Evolutionary conservation across 495 filamentous ascomycete species (phyloP).

Genomic region (Rhypophila decipiens): DNA sequence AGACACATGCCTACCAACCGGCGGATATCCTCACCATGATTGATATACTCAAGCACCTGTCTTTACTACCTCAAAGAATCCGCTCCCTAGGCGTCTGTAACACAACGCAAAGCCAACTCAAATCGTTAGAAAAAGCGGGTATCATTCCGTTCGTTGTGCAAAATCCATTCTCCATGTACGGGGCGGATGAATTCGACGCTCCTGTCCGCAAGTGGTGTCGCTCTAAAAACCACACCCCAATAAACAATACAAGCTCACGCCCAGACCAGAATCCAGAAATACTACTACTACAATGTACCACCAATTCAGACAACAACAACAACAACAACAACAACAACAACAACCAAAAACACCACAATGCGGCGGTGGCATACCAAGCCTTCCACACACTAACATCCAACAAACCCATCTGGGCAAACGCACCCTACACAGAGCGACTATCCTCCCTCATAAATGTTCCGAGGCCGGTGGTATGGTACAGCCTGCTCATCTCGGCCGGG

Average conservation of each 20-base stretch:
- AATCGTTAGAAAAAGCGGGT: too few species aligned
- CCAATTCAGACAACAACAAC: not conserved
- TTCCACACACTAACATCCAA: not conserved
- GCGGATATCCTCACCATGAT: conserved; percentile 61
- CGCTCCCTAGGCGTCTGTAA: conserved; percentile 71
- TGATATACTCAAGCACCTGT: conserved; percentile 56
- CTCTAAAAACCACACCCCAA: not conserved
- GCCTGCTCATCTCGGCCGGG: not conserved
- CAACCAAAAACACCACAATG: too few species aligned
- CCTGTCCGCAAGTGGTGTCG: not conserved
- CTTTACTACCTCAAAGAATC: conserved; percentile 53
- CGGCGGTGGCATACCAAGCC: not conserved
- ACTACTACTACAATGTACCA: not conserved
- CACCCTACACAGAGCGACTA: not conserved
- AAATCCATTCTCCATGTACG: too few species aligned
- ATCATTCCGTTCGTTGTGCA: too few species aligned
- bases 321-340: too few species aligned
- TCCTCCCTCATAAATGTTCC: not conserved
- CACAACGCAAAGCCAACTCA: too few species aligned
- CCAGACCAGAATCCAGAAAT: not conserved
- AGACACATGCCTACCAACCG: conserved; percentile 51
- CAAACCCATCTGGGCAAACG: not conserved
- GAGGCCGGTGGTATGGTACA: not conserved
- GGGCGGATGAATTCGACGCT: too few species aligned
- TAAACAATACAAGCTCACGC: not conserved